Base-by-base conservation (phyloP, 257 asterid genomes). In the Fraxinus cuspidata region DNA sequence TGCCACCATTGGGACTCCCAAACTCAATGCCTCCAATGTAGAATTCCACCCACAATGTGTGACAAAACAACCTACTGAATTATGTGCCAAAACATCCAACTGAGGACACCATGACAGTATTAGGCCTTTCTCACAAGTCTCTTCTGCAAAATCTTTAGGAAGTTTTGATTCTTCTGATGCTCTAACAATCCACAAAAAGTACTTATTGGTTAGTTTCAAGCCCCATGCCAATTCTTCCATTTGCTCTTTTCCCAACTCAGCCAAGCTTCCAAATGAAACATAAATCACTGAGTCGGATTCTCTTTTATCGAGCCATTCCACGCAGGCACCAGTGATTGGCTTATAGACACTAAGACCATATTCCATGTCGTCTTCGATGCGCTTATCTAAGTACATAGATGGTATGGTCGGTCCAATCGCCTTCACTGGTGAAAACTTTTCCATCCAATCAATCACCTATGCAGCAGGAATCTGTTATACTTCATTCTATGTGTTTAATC, bases 11-110 rank as follows among this genome's bases (percentile, higher is more conserved):
- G 87, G 87, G 12, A 81, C 85, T 1, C 87, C 87, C 34, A 81
- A 4, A 21, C 84, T 53, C n/a, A 78, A 7, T 0, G 85, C 85
- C 28, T 84, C 87, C 35, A 84, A 31, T 1, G 81, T 84, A 78
- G 83, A 84, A 21, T 84, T 84, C 87, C 84, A 84, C 31, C 87
- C 87, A 34, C 84, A 80, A 11, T 83, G 87, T 5, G 87, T 81
- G 18, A 84, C 5, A 7, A 84, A 84, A 51, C 87, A 84, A 0
- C 81, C 71, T 29, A 81, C 0, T 6, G 87, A 72, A 0, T 78
- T 49, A 47, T 81, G 83, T 5, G 76, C 75, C 37, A 84, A n/a
- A 16, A 81, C 81, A 69, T 84, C 85, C 19, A 84, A 2, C 5
- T 84, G 87, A 0, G 87, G 83, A 12, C 83, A 77, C 85, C 87